These are phyloP conservation scores for Physcomitrellopsis africana DNA, from an alignment of 225 moss, liverwort and hornwort genomes.

Conservation along the genomic window DNA sequence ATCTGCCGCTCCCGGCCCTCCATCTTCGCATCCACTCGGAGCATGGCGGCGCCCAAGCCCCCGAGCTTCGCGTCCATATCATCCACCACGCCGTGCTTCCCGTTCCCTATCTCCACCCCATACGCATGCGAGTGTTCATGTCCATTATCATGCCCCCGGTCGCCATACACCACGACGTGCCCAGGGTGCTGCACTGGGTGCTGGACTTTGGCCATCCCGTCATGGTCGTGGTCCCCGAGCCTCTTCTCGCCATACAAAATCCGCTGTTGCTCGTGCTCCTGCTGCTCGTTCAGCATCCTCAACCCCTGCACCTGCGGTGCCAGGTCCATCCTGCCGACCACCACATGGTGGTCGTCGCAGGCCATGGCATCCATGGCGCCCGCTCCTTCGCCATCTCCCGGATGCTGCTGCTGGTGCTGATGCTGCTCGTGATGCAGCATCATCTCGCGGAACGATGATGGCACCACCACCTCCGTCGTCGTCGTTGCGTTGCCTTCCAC, in stretches of 20 bases:
- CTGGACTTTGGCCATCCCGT: background rate
- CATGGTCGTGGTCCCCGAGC: background rate
- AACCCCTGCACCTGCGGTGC: conserved; percentile 24
- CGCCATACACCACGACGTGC: background rate
- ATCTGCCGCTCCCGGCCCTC: background rate
- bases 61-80: conserved; percentile 28
- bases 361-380: background rate
- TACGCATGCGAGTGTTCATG: background rate
- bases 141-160: conserved; percentile 15
- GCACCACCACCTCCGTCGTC: too few species aligned
- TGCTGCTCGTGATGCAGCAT: too few species aligned
- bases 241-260: conserved; percentile 29
- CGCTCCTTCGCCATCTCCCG: too few species aligned
- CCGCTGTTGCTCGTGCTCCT: background rate
- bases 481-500: too few species aligned
- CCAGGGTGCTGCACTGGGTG: background rate
- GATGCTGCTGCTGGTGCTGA: too few species aligned
- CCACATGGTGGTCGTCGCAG: conserved; percentile 33
- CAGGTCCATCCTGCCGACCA: conserved; percentile 4
- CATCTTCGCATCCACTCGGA: background rate
- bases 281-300: background rate
- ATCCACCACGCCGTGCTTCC: background rate
- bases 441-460: too few species aligned
- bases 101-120: background rate
- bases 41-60: conserved; percentile 10